Conservation (phyloP, 1,284 basidiomycete species). For the Porodaedalea pini region DNA sequence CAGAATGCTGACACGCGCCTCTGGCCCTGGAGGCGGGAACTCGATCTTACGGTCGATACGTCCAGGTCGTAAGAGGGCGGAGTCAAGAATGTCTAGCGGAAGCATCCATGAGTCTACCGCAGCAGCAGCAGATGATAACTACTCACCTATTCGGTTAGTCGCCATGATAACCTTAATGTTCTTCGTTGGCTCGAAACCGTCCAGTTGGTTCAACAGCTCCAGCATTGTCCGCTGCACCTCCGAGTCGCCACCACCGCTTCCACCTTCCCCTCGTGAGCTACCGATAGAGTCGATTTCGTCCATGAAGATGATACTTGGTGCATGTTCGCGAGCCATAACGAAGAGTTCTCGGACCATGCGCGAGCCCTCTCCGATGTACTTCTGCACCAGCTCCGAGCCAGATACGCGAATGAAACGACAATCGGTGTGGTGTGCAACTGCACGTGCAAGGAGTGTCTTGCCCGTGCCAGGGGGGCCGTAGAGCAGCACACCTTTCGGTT, state of each 20-base stretch:
- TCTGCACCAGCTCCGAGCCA: constrained; percentile 95
- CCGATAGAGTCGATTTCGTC: constrained; percentile 99
- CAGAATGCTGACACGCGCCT: constrained; percentile 94
- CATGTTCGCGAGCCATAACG: constrained; percentile 98
- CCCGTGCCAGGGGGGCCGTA: constrained; percentile 98
- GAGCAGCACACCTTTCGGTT: constrained; percentile 94
- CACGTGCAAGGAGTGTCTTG: constrained; percentile 90
- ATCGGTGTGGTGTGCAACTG: constrained; percentile 97
- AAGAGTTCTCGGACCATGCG: constrained; percentile 97
- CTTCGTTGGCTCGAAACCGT: constrained; percentile 96
- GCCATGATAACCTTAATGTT: constrained; percentile 99
- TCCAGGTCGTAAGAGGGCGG: constrained; percentile 90
- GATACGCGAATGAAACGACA: constrained; percentile 97
- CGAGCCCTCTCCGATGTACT: constrained; percentile 97
- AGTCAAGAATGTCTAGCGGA: constrained; percentile 88
- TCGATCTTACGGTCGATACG: constrained; percentile 99
- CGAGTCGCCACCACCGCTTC: constrained; percentile 88
- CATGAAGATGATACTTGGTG: constrained; percentile 99
- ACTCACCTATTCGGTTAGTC: constrained; percentile 89
- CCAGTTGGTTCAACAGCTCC: constrained; percentile 94
- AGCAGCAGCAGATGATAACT: background rate
- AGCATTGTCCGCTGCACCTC: constrained; percentile 99
- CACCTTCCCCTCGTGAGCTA: constrained; percentile 86
- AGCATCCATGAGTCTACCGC: background rate
- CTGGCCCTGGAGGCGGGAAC: constrained; percentile 97